phyloP scores from a whole-genome alignment of 1,284 basidiomycete species.

The Anthracocystis panici-leucophaei region DNA sequence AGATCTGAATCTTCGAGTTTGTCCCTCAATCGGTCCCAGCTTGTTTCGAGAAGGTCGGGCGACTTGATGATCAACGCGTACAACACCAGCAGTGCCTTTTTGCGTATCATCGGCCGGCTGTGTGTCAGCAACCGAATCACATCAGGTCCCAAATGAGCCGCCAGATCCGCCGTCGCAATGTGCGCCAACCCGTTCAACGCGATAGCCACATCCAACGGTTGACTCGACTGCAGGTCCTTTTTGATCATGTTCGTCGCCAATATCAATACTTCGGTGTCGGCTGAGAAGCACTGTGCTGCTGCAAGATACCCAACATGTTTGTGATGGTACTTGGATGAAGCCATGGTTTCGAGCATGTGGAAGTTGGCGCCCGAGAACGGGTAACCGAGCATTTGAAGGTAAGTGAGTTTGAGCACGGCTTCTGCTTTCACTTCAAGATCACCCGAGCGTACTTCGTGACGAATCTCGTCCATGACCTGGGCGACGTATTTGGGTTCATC shows the following conservation, averaged over 20 bases:
- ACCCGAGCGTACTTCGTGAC: slow-evolving; percentile 87
- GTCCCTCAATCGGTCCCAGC: slow-evolving; percentile 77
- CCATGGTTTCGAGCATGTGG: slow-evolving; percentile 98
- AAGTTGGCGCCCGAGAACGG: slow-evolving; percentile 71
- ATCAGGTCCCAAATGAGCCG: slow-evolving; percentile 87
- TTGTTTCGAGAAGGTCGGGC: slow-evolving; percentile 57
- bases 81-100: slow-evolving; percentile 85
- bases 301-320: slow-evolving; percentile 97
- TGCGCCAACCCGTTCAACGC: slow-evolving; percentile 88
- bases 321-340: slow-evolving; percentile 86
- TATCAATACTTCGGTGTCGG: slow-evolving; percentile 96
- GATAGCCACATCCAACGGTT: slow-evolving; percentile 80
- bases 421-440: slow-evolving; percentile 97
- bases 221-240: slow-evolving; percentile 87
- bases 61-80: slow-evolving; percentile 71
- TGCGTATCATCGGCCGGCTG: slow-evolving; percentile 84
- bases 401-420: slow-evolving; percentile 94
- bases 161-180: slow-evolving; percentile 87
- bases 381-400: slow-evolving; percentile 90
- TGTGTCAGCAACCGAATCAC: slow-evolving; percentile 90
- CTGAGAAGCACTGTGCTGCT: slow-evolving; percentile 89
- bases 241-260: slow-evolving; percentile 97
- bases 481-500: slow-evolving; percentile 71
- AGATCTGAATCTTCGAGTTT: slow-evolving; percentile 71
- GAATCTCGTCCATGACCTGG: slow-evolving; percentile 77